Base-by-base conservation (phyloP, 83 land plant species). In the Picea abies region DNA sequence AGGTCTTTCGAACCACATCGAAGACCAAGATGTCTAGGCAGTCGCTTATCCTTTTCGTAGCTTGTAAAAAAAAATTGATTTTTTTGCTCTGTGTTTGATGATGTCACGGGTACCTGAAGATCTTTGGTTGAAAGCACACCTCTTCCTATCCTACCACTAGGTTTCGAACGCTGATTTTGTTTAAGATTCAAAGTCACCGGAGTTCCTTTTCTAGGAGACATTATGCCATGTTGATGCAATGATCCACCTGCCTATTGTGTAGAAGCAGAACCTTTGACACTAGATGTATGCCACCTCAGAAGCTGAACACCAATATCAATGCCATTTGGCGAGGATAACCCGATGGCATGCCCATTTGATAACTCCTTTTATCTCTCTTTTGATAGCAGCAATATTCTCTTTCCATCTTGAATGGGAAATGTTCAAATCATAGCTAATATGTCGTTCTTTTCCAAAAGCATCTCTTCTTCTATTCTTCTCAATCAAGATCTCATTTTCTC, bases 121-220 rank as follows among this genome's bases (percentile, higher is more conserved):
- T 90, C 90, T 60, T 85, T 92, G 82, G 84, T 85, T 56, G 84
- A 76, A 35, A 87, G 85, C 73, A 90, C 87, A 82, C 86, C 87
- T 85, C 87, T 89, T 37, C 85, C 85, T 0, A 90, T 60, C 82
- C 89, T 89, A 66, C 93, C 92, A 83, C 85, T 81, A 58, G 75
- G 68, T 64, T 93, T 91, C 66, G 81, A 85, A 3, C 87, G 80
- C 58, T 85, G 89, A 52, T 52, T 52, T 49, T 73, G 82, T 81
- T 81, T 86, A 60, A 81, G 87, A 22, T n/a, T 52, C 80, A 82
- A 19, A 67, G 85, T 77, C 76, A 63, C 68, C 20, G 76, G 61
- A 5, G 70, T 70, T 32, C 58, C 87, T 87, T 84, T 87, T 19
- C 60, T 68, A 39, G 86, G 64, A 80, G 78, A 68, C 63, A 83